Conservation (phyloP, 164 flowering plant species). For the Hamamelis virginiana region DNA sequence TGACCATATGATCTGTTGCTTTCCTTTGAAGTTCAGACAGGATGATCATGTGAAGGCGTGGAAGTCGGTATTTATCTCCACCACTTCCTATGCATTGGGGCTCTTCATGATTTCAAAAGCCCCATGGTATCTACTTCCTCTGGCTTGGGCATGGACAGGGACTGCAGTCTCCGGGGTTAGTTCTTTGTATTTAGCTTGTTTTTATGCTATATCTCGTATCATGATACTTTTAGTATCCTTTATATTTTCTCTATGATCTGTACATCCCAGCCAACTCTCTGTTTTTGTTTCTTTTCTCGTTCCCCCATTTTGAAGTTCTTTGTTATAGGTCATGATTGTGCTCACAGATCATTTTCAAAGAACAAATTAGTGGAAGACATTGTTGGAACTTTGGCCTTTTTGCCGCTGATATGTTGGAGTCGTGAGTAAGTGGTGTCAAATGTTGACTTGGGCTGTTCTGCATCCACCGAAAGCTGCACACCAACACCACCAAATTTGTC, state of each 20-base stretch:
- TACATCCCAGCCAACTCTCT: neutral
- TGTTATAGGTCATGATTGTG: slow-evolving; percentile 99
- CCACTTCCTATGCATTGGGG: slow-evolving; percentile 77
- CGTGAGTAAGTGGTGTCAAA: no score
- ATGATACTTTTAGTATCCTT: neutral
- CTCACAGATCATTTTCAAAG: slow-evolving; percentile 91
- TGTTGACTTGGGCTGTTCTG: no score
- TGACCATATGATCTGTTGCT: no score
- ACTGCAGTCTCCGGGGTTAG: slow-evolving; percentile 94
- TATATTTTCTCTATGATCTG: neutral
- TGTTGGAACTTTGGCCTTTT: slow-evolving; percentile 89
- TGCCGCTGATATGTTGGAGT: slow-evolving; percentile 94
- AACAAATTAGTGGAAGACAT: slow-evolving; percentile 92
- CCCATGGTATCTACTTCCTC: slow-evolving; percentile 97
- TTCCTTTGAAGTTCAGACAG: slow-evolving; percentile 67
- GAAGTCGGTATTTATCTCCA: slow-evolving; percentile 72
- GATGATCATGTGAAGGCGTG: slow-evolving; percentile 81
- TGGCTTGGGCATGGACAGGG: slow-evolving; percentile 99
- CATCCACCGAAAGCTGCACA: no score
- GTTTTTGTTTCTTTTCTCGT: slow-evolving; percentile 9
- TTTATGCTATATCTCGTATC: neutral
- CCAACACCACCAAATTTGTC: no score
- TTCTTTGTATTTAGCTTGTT: slow-evolving; percentile 9
- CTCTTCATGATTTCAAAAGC: slow-evolving; percentile 79
- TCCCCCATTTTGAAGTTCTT: slow-evolving; percentile 55